These are phyloP conservation scores for Pleurotus giganteus DNA, from an alignment of 768 basidiomycete genomes.

Conservation along the genomic window DNA sequence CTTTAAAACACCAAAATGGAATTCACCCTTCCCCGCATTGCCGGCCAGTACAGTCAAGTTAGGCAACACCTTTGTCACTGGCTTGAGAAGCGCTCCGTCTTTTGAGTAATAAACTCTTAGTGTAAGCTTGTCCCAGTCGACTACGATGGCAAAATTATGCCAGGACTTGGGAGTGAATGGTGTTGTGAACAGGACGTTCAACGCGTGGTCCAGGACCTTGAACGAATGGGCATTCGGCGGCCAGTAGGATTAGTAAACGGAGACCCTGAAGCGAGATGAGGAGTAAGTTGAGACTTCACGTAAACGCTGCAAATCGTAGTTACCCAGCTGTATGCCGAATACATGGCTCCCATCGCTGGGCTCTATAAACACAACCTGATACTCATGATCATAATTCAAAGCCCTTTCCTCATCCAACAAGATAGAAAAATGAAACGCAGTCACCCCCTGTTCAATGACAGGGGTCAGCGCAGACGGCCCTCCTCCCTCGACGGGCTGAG, in stretches of 20 bases:
- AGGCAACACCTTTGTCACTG: conserved; percentile 39
- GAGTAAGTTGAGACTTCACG: background rate
- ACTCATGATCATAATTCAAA: conserved; percentile 56
- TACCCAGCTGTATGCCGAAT: conserved; percentile 59
- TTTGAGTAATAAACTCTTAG: conserved; percentile 51
- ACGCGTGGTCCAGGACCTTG: conserved; percentile 55
- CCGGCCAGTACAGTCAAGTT: conserved; percentile 42
- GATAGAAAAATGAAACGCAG: conserved; percentile 52
- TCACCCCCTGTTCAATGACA: conserved; percentile 40
- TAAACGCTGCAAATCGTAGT: conserved; percentile 8
- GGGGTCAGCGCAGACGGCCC: conserved; percentile 35
- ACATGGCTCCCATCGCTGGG: conserved; percentile 57
- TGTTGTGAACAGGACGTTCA: conserved; percentile 47
- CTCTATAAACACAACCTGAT: conserved; percentile 65
- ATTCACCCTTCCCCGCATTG: conserved; percentile 51
- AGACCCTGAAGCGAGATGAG: conserved; percentile 35
- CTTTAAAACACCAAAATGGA: conserved; percentile 62
- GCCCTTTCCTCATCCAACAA: conserved; percentile 34
- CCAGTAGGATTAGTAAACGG: conserved; percentile 56
- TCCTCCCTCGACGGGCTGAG: conserved; percentile 32
- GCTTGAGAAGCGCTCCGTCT: conserved; percentile 32
- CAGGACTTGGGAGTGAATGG: conserved; percentile 42
- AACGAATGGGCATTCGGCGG: conserved; percentile 40
- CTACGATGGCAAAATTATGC: conserved; percentile 61
- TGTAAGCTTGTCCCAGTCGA: conserved; percentile 53